Evolutionary conservation across 345 rosid genomes (phyloP), one percentile per base, ranked within the genome.

Genomic region (Garcia nutans): DNA sequence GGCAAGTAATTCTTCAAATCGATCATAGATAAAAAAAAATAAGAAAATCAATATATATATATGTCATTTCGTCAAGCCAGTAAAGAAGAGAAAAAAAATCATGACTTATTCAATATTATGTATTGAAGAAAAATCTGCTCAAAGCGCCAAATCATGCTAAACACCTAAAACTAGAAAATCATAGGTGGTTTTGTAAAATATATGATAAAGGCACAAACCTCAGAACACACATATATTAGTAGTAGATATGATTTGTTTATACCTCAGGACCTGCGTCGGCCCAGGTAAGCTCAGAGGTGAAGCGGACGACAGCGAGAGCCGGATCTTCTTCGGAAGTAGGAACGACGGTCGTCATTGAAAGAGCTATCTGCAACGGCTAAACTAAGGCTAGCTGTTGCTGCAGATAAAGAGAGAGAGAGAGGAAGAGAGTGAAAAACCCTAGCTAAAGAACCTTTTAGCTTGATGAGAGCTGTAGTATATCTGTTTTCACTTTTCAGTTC

Each of bases 191-290:
- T 17, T 10, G 8, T 64, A 42, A 20, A 64, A 63, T 2, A 50
- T 3, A 6, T 23, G 22, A 65, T 37, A 37, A 3, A n/a, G 22
- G 10, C 42, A 11, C 70, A 65, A 16, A 65, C n/a, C 17, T 9
- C 10, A 42, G 13, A 12, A 23, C 13, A 61, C 41, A 26, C 20
- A 47, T 44, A 16, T 17, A 56, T 54, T 47, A 26, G 55, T 56
- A 9, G 8, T 45, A 49, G 44, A 69, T 20, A 22, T 2, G 15
- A 60, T 41, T 17, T 24, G 11, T 9, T 3, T 9, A 41, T 54
- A 92, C 98, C 97, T 92, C 99, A 57, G 97, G 91, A 79, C 99
- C 97, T 72, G 99, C 97, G 78, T 93, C 98, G 24, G 96, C 95
- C 98, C 98, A 96, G 71, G 98, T 84, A 56, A 96, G 92, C 74